Base-by-base conservation (phyloP, 495 filamentous ascomycete genomes). In the Collariella sp. region DNA sequence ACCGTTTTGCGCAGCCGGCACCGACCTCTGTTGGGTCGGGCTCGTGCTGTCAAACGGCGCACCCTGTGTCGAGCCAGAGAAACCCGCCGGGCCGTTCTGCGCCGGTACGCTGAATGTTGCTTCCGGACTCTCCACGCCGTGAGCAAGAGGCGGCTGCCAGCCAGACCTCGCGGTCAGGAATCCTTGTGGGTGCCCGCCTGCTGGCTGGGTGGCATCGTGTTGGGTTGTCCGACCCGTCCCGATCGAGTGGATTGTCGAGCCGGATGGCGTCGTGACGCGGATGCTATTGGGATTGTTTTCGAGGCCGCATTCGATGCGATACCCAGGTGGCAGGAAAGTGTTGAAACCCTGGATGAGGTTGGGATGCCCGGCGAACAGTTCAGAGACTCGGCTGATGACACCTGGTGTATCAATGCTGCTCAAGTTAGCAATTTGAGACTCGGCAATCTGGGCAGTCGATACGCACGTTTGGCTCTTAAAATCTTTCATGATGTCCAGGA, bases 401-500 rank as follows among this genome's bases (percentile, higher is more conserved):
- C 94, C 94, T 2, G 94, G 94, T 0, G 94, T 99, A 66, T 99
- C 91, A 64, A 99, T 99, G 7, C 88, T 93, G 66, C 31, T 39
- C 43, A 23, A 47, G 55, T 62, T 50, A 59, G 49, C 58, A 23
- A 22, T 5, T 0, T 22, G 43, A 34, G 11, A 22, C 16, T 33
- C 20, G 2, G 11, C 23, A 47, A 16, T 4, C 6, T 1, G 4
- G 43, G 18, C 16, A 3, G 44, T 12, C 1, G 6, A 12, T 4
- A 78, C 87, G 74, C 72, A 93, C 83, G 90, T 88, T 72, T 95
- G 91, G 62, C 90, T 95, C 73, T 99, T 99, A 73, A 99, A 99
- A 57, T 99, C 94, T 69, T 99, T 99, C 94, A 99, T 99, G 46
- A 99, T 99, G 59, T 99, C 93, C 48, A 99, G 72, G 62, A 99